These are phyloP conservation scores for Phaffia rhodozyma DNA, from an alignment of 1,284 basidiomycete genomes.

Conservation along the genomic window DNA sequence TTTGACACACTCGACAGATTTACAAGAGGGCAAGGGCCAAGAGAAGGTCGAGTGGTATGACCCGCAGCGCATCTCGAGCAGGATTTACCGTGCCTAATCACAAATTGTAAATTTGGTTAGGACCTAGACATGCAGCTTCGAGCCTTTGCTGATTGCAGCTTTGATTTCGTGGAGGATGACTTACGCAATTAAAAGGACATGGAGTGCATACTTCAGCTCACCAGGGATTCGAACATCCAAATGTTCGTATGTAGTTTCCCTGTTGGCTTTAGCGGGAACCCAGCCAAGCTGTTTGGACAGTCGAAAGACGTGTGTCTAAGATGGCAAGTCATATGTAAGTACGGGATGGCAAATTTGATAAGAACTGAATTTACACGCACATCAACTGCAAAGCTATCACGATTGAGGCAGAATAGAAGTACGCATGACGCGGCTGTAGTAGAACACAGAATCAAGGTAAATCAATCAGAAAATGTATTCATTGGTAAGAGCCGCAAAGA, in stretches of 20 bases:
- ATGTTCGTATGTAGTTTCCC: conserved; percentile 55
- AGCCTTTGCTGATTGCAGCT: too few species aligned
- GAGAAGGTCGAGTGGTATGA: conserved; percentile 9
- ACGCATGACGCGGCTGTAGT: conserved; percentile 52
- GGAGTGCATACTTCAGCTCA: conserved; percentile 56
- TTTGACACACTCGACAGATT: conserved; percentile 17
- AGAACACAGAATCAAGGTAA: not conserved
- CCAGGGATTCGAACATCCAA: conserved; percentile 51
- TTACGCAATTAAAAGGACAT: conserved; percentile 57
- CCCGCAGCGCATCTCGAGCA: conserved; percentile 26
- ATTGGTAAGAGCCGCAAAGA: not conserved
- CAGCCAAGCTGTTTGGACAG: conserved; percentile 54
- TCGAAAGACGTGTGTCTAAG: conserved; percentile 46
- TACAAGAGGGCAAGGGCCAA: conserved; percentile 14
- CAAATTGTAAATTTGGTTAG: not conserved
- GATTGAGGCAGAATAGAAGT: conserved; percentile 58
- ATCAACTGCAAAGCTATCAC: conserved; percentile 64
- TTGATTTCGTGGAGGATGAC: too few species aligned
- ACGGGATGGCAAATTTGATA: too few species aligned
- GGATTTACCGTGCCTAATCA: conserved; percentile 11
- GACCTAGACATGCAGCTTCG: not conserved
- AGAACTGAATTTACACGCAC: too few species aligned
- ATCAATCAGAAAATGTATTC: not conserved
- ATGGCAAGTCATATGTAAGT: too few species aligned
- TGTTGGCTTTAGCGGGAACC: conserved; percentile 49